A percentile compares a stretch with the other conserved stretches of the same genome.
Conservation (phyloP, 176 grass and related monocot species). For the Eremochloa ophiuroides region DNA sequence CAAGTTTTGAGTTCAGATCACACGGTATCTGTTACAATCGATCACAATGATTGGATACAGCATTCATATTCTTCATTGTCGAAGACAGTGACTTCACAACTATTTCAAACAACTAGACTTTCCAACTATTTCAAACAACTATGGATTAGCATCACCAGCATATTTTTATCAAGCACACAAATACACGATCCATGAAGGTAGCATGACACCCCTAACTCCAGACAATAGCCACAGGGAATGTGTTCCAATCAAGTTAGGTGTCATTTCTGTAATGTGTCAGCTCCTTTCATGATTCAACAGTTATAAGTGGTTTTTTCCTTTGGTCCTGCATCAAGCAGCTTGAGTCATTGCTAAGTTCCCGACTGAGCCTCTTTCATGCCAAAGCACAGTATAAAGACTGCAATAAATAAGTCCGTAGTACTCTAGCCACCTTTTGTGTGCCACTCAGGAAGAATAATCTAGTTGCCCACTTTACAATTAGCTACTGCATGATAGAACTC, state of each 20-base stretch:
- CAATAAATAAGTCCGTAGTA: slow-evolving; percentile 20
- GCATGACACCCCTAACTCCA: neutral
- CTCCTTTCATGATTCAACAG: slow-evolving; percentile 5
- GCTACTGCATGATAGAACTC: neutral
- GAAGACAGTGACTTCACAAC: neutral
- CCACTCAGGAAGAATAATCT: slow-evolving; percentile 52
- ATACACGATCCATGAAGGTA: neutral
- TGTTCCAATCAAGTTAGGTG: neutral
- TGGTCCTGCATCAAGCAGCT: slow-evolving; percentile 17
- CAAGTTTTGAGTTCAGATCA: neutral
- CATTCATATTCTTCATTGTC: neutral
- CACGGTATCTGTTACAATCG: neutral
- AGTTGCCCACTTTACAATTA: slow-evolving; percentile 34
- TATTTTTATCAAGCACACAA: neutral
- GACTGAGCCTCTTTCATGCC: slow-evolving; percentile 32
- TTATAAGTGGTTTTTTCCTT: neutral
- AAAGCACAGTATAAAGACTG: slow-evolving; percentile 16
- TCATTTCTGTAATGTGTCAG: neutral
- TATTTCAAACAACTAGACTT: neutral
- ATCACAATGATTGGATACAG: neutral
- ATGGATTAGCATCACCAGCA: neutral
- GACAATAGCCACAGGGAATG: neutral
- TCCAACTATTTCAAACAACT: neutral
- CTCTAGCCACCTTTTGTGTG: slow-evolving; percentile 30
- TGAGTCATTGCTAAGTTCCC: slow-evolving; percentile 26